Evolutionary conservation across 441 rosid genomes (phyloP).

Genomic region (Kokia cookei): DNA sequence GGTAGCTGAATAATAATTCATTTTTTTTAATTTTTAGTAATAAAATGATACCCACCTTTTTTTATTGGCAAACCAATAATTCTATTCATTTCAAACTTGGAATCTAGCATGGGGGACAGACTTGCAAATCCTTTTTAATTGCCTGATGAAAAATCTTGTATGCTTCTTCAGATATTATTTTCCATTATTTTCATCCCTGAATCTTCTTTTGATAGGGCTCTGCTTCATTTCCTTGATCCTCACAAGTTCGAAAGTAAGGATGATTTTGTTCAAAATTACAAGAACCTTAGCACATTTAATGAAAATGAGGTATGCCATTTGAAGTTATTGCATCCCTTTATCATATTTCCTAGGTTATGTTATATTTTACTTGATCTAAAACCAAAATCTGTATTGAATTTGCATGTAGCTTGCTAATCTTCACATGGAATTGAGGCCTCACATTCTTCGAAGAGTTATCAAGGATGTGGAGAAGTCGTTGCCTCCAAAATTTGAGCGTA

Average conservation of each 20-base stretch:
- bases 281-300: conserved; percentile 95
- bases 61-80: not conserved
- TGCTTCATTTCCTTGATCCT: conserved; percentile 96
- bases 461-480: conserved; percentile 99
- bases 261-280: conserved; percentile 93
- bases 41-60: not conserved
- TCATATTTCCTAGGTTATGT: conserved; percentile 2
- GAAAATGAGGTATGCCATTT: conserved; percentile 71
- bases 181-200: not conserved
- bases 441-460: conserved; percentile 95
- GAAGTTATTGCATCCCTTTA: not conserved
- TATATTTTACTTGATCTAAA: conserved; percentile 5
- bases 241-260: conserved; percentile 92
- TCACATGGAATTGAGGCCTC: conserved; percentile 98
- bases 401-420: conserved; percentile 85
- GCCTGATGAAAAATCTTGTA: not conserved
- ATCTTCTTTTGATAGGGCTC: conserved; percentile 54
- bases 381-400: conserved; percentile 13
- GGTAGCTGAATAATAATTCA: not conserved
- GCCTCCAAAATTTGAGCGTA: conserved; percentile 99
- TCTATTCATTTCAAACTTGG: not conserved
- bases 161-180: not conserved
- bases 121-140: not conserved
- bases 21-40: not conserved
- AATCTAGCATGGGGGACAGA: not conserved